Conservation (phyloP, 805 yeast species). For the Saturnispora serradocipensis region DNA sequence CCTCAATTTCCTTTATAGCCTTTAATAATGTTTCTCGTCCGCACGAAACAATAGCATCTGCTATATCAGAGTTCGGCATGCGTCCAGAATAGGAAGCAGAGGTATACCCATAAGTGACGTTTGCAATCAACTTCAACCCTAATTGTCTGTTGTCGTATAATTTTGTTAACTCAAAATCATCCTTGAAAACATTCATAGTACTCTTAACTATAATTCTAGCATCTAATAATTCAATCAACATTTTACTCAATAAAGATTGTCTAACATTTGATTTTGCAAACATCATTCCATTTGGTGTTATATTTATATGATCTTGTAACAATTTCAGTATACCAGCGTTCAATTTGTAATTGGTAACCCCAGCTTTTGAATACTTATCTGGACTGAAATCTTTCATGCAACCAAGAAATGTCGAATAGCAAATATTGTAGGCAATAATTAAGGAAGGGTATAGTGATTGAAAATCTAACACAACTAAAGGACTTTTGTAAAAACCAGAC, state of each 20-base stretch:
- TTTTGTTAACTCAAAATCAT: slow-evolving; percentile 41
- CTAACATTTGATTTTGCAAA: slow-evolving; percentile 61
- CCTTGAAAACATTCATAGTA: slow-evolving; percentile 50
- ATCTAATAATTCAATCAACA: slow-evolving; percentile 76
- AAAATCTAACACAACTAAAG: slow-evolving; percentile 83
- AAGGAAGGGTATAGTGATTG: slow-evolving; percentile 92
- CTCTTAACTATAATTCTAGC: slow-evolving; percentile 71
- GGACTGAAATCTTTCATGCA: slow-evolving; percentile 45
- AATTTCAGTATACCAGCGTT: slow-evolving; percentile 49
- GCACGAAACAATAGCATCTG: slow-evolving; percentile 88
- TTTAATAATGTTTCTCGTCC: slow-evolving; percentile 77
- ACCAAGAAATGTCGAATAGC: slow-evolving; percentile 68
- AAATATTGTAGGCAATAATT: slow-evolving; percentile 83
- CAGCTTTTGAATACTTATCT: slow-evolving; percentile 37
- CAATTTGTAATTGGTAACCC: slow-evolving; percentile 41
- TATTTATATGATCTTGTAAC: slow-evolving; percentile 42
- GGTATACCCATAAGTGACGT: slow-evolving; percentile 93
- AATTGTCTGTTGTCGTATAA: slow-evolving; percentile 69
- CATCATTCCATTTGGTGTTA: slow-evolving; percentile 84
- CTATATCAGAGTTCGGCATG: slow-evolving; percentile 94
- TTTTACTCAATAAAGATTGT: slow-evolving; percentile 66
- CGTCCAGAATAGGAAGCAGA: slow-evolving; percentile 93
- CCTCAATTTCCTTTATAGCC: slow-evolving; percentile 63
- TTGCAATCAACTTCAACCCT: slow-evolving; percentile 84
- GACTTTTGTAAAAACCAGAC: slow-evolving; percentile 77